Evolutionary conservation across 768 basidiomycete genomes (phyloP).

Genomic region (Boletellus ananas): DNA sequence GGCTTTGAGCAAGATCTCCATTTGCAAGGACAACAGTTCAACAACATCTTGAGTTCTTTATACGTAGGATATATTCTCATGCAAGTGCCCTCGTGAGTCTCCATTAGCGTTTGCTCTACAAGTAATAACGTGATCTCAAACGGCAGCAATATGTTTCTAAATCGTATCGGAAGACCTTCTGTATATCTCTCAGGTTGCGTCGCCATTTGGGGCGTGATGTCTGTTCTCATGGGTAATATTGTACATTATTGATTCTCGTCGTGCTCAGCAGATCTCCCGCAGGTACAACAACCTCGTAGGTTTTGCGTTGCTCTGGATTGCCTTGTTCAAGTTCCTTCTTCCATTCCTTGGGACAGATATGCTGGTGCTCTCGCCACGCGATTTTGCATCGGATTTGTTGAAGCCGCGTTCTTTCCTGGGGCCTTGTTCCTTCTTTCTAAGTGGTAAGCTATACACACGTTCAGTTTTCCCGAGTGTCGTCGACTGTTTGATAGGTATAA

Average conservation of each 20-base stretch:
- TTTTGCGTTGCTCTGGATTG: background rate
- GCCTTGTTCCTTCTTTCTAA: conserved; percentile 39
- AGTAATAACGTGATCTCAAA: background rate
- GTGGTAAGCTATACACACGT: conserved; percentile 30
- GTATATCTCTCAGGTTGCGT: conserved; percentile 64
- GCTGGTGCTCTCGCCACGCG: conserved; percentile 61
- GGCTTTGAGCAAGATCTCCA: conserved; percentile 70
- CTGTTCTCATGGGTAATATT: conserved; percentile 47
- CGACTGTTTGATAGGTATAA: conserved; percentile 58
- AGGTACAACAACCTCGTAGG: conserved; percentile 42
- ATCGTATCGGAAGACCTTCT: conserved; percentile 65
- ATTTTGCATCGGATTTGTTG: conserved; percentile 76
- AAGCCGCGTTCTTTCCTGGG: conserved; percentile 70
- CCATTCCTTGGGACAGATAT: conserved; percentile 42
- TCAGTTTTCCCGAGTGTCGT: conserved; percentile 34
- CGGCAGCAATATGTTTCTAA: conserved; percentile 65
- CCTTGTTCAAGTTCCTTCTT: background rate
- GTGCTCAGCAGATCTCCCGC: background rate
- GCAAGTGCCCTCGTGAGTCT: conserved; percentile 70
- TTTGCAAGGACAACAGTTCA: conserved; percentile 59
- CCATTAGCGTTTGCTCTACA: background rate
- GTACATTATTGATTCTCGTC: background rate
- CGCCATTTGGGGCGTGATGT: conserved; percentile 67
- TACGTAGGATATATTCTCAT: conserved; percentile 74
- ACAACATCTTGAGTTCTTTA: conserved; percentile 62